Evolutionary conservation across 495 filamentous ascomycete genomes (phyloP).

Genomic region (Neurospora sp.): DNA sequence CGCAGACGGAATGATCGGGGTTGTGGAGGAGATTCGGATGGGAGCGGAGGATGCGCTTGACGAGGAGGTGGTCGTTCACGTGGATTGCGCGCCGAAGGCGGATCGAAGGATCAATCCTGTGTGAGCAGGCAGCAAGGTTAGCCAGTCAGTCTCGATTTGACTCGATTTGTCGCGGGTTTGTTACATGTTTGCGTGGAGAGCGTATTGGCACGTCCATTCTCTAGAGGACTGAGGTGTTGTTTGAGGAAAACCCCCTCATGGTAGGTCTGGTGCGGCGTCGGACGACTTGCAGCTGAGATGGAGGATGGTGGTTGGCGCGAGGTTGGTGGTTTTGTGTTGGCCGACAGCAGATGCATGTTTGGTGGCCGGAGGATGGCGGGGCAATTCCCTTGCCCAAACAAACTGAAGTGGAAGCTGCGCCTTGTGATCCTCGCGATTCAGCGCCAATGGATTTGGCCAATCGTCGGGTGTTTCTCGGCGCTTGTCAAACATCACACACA

Average conservation of each 20-base stretch:
- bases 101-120: constrained; percentile 57
- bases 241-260: not conserved
- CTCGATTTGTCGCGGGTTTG: not conserved
- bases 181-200: not conserved
- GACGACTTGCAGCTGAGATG: not conserved
- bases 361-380: not conserved
- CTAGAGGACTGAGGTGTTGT: not conserved
- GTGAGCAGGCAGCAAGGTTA: not conserved
- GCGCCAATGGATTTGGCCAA: not conserved
- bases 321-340: not conserved
- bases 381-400: not conserved
- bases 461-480: not conserved
- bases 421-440: not conserved
- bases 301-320: not conserved
- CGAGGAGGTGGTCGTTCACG: constrained; percentile 57
- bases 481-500: not conserved
- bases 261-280: not conserved
- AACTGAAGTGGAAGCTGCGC: not conserved
- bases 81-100: constrained; percentile 65
- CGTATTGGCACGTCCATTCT: not conserved
- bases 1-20: constrained; percentile 48
- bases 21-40: constrained; percentile 60
- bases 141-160: not conserved
- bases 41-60: constrained; percentile 60
- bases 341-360: not conserved